Conservation (phyloP, 306 rosid species). For the Lablab purpureus region DNA sequence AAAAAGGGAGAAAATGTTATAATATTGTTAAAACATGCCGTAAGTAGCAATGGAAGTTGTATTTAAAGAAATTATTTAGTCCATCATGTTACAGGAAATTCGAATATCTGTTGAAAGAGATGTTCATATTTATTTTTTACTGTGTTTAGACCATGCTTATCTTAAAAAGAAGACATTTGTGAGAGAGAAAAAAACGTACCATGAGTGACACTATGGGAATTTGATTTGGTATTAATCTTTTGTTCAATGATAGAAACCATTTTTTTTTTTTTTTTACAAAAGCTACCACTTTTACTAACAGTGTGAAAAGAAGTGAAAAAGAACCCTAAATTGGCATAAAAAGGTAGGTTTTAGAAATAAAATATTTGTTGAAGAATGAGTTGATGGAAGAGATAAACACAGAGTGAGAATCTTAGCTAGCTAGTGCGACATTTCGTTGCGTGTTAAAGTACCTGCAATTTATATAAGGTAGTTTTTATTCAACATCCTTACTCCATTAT, state of each 20-base stretch:
- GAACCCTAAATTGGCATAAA: neutral
- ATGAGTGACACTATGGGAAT: neutral
- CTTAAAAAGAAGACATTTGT: too few species aligned
- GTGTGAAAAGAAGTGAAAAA: neutral
- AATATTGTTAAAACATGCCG: too few species aligned
- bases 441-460: constrained; percentile 28
- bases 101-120: too few species aligned
- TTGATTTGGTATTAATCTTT: neutral
- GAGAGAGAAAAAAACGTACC: too few species aligned
- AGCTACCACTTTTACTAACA: neutral
- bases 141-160: too few species aligned
- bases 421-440: constrained; percentile 42
- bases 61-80: too few species aligned
- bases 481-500: constrained; percentile 24
- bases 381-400: constrained; percentile 28
- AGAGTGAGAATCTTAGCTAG: constrained; percentile 7
- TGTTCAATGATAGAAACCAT: neutral
- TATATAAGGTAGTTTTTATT: constrained; percentile 11
- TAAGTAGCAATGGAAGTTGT: too few species aligned
- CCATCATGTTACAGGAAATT: too few species aligned
- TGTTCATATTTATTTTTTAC: too few species aligned
- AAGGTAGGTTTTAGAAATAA: neutral
- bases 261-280: neutral
- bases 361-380: constrained; percentile 30
- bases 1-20: too few species aligned